Conservation (phyloP, 305 asterid species). For the Fraxinus xanthoxyloides region DNA sequence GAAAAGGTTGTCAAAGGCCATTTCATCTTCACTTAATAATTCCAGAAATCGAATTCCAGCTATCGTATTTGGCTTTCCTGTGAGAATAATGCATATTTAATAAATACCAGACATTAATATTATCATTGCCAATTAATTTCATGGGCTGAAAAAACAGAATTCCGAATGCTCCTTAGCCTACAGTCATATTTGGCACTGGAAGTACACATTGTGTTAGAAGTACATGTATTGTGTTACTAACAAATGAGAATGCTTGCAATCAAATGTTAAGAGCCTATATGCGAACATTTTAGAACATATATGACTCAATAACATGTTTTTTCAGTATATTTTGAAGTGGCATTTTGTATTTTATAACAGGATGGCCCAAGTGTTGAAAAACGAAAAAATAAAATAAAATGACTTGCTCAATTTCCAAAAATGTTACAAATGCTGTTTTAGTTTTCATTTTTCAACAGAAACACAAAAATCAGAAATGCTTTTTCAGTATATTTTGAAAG, state of each 20-base stretch:
- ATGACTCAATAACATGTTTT: neutral
- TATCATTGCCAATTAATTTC: neutral
- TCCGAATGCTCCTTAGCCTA: neutral
- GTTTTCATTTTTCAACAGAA: neutral
- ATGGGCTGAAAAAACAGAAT: neutral
- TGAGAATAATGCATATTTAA: constrained; percentile 4
- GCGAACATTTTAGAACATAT: neutral
- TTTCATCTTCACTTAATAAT: constrained; percentile 59
- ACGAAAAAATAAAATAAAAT: too few species aligned
- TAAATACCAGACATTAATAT: neutral
- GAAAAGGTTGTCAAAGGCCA: constrained; percentile 85
- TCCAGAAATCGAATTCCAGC: constrained; percentile 75
- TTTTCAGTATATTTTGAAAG: too few species aligned
- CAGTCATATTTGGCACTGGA: neutral
- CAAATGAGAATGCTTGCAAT: neutral
- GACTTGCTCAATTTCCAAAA: neutral
- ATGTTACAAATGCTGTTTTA: neutral
- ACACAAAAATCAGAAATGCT: neutral
- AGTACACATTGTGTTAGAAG: too few species aligned
- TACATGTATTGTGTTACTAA: neutral
- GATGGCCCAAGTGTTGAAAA: neutral
- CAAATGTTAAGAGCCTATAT: neutral
- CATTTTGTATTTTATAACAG: neutral
- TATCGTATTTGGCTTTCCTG: constrained; percentile 61
- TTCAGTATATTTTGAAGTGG: neutral